phyloP scores from a whole-genome alignment of 257 asterid genomes.

The Gentiana straminea region DNA sequence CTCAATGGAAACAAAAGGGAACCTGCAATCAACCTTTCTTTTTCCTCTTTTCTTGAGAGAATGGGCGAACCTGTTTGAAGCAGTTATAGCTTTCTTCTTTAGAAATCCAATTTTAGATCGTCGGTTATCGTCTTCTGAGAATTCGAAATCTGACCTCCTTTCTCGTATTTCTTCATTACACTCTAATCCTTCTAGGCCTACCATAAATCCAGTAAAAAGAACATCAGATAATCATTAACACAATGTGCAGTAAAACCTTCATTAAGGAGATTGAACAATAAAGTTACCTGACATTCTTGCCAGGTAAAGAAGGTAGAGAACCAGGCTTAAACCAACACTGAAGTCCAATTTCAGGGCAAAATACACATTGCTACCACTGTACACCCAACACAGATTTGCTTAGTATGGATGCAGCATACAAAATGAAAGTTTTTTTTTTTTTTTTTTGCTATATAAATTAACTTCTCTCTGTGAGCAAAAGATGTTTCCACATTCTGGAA shows the following conservation, averaged over 20 bases:
- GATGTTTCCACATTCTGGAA: too few relatives aligned
- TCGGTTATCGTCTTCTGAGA: constrained; percentile 75
- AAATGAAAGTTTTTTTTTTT: neutral
- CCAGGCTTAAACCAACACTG: constrained; percentile 8
- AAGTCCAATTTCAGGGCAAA: constrained; percentile 2
- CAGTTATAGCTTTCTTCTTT: constrained; percentile 77
- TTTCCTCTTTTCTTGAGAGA: constrained; percentile 84
- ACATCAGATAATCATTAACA: neutral
- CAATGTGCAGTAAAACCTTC: neutral
- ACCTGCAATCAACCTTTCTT: constrained; percentile 78
- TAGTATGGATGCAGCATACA: neutral
- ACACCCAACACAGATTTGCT: neutral
- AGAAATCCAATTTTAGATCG: constrained; percentile 63
- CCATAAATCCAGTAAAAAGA: neutral
- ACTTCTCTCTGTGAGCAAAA: neutral
- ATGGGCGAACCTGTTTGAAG: constrained; percentile 82
- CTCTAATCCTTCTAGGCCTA: constrained; percentile 45
- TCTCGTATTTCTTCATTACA: constrained; percentile 57
- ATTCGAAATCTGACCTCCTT: constrained; percentile 65
- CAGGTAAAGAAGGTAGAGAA: constrained; percentile 24
- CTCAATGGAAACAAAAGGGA: constrained; percentile 72
- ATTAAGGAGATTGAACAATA: neutral
- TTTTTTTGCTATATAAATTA: neutral
- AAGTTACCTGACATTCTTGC: constrained; percentile 57
- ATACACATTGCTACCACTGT: neutral